Evolutionary conservation across 2,329 filamentous ascomycete genomes (phyloP).

Genomic region (Cordyceps tenuipes): DNA sequence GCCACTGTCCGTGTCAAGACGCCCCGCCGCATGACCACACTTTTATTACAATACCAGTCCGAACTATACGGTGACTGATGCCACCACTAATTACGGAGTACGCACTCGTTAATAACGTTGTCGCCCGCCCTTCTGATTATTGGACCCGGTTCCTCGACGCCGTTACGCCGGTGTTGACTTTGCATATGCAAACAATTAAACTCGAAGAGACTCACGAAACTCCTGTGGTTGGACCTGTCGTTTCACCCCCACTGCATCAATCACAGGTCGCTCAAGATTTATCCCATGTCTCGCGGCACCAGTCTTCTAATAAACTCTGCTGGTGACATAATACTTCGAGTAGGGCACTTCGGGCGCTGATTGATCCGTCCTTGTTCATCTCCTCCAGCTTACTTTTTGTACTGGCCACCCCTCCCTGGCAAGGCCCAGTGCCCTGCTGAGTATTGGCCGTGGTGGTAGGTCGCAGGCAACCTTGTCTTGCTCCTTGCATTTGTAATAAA

Average conservation of each 20-base stretch:
- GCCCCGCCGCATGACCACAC: too few relatives aligned
- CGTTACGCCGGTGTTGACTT: too few relatives aligned
- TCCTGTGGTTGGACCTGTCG: background rate
- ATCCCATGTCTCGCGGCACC: background rate
- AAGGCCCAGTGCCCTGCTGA: background rate
- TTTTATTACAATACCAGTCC: too few relatives aligned
- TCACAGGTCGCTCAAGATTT: background rate
- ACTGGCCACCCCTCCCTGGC: background rate
- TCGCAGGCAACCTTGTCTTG: background rate
- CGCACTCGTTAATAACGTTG: too few relatives aligned
- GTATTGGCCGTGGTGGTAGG: background rate
- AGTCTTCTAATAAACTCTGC: background rate
- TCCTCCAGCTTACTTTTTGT: background rate
- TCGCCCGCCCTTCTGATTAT: too few relatives aligned
- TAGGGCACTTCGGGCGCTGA: background rate
- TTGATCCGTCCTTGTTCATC: background rate
- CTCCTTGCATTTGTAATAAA: slow-evolving; percentile 4
- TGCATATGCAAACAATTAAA: too few relatives aligned
- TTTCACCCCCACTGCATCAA: background rate
- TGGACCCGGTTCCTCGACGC: too few relatives aligned
- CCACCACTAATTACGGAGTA: too few relatives aligned
- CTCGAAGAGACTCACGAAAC: too few relatives aligned
- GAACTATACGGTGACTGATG: too few relatives aligned
- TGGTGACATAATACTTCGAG: too few relatives aligned
- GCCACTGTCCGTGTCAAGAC: background rate